phyloP scores from a whole-genome alignment of 164 flowering plant genomes.

The Aristolochia fimbriata region DNA sequence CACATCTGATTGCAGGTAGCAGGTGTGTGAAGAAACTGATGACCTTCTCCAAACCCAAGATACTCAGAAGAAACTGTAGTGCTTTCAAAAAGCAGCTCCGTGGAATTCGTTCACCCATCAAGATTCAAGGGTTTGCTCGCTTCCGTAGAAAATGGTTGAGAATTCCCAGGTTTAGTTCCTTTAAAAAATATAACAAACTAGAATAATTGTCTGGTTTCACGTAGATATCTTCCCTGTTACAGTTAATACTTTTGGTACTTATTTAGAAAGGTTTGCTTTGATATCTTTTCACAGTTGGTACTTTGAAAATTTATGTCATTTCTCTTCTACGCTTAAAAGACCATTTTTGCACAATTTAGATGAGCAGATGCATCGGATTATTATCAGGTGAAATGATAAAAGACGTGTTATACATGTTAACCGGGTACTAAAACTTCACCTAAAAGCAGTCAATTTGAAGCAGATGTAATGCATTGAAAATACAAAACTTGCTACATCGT shows the following conservation, averaged over 20 bases:
- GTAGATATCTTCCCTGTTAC: too few species aligned
- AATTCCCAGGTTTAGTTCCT: slow-evolving; percentile 35
- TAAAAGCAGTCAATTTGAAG: too few species aligned
- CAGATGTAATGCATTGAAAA: not conserved
- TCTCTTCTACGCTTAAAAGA: too few species aligned
- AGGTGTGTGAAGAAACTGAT: slow-evolving; percentile 23
- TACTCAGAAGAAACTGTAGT: slow-evolving; percentile 23
- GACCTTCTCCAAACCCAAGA: slow-evolving; percentile 31
- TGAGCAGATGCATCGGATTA: too few species aligned
- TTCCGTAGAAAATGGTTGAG: slow-evolving; percentile 42
- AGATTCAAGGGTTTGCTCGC: slow-evolving; percentile 43
- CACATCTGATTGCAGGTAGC: slow-evolving; percentile 31
- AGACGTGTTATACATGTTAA: too few species aligned
- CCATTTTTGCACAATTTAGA: too few species aligned
- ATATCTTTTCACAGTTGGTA: too few species aligned
- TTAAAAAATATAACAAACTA: slow-evolving; percentile 33
- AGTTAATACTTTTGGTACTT: too few species aligned
- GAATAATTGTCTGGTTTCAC: slow-evolving; percentile 11
- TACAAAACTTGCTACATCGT: not conserved
- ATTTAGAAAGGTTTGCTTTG: too few species aligned
- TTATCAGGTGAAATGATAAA: too few species aligned
- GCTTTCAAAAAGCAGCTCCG: slow-evolving; percentile 36
- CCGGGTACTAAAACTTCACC: too few species aligned
- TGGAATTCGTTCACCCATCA: slow-evolving; percentile 41
- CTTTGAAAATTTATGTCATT: too few species aligned